Percentiles rank a stretch among this genome's conserved stretches.
Conservation (phyloP, 371 early-diverging fungal genomes). For the Zopfochytrium polystomum region DNA sequence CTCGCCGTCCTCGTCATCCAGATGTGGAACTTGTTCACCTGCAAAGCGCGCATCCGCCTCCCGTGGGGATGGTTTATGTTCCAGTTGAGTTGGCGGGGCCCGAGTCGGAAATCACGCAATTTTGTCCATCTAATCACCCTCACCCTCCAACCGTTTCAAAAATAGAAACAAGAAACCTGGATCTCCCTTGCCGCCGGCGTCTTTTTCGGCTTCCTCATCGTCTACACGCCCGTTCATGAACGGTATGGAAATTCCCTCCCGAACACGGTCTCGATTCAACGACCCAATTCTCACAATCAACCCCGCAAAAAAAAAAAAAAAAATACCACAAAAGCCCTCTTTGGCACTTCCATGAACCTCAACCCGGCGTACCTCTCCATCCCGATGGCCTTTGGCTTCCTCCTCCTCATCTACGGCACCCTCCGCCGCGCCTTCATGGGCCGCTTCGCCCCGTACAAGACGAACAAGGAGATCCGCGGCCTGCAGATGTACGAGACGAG, state of each 20-base stretch:
- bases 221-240: conserved; percentile 45
- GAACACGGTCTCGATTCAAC: too few species aligned
- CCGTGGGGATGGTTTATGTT: too few species aligned
- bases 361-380: conserved; percentile 36
- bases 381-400: conserved; percentile 33
- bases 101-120: too few species aligned
- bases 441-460: too few species aligned
- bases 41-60: conserved; percentile 44
- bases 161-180: conserved; percentile 35
- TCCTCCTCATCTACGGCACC: conserved; percentile 36
- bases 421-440: too few species aligned
- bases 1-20: conserved; percentile 55
- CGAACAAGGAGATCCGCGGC: too few species aligned
- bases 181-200: conserved; percentile 30
- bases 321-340: conserved; percentile 34
- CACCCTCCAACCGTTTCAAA: conserved; percentile 35
- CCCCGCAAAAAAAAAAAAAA: not conserved
- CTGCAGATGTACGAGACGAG: too few species aligned
- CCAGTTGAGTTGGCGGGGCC: too few species aligned
- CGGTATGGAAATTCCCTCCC: conserved; percentile 21
- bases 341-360: conserved; percentile 36
- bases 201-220: conserved; percentile 36
- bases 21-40: conserved; percentile 53
- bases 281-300: not conserved
- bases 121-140: too few species aligned